Base-by-base conservation (phyloP, 176 grass and related monocot genomes). In the Juncus inflexus region DNA sequence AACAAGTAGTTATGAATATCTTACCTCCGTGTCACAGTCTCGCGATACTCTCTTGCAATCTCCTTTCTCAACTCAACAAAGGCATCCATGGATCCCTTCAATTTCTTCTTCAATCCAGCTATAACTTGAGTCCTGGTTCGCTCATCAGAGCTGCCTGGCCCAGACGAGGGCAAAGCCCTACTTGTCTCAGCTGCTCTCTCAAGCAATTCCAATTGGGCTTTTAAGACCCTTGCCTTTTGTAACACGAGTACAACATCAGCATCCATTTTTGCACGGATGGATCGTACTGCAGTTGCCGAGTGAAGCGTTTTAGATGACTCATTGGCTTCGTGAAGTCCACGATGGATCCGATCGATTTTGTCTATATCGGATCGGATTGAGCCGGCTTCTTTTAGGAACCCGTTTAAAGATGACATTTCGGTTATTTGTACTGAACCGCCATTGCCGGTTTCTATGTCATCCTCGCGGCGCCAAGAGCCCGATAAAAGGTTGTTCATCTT, bases 401-500 rank as follows among this genome's bases (percentile, higher is more conserved):
- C 67, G 15, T 65, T 52, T 3, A 86, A 76, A 56, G 59, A 45
- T 55, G 67, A 39, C 39, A 10, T 13, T n/a, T 54, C 15, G 9
- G 74, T 55, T 38, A 4, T 28, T 5, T 16, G 15, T 50, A 57
- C 49, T 42, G 71, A 43, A 61, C 10, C 67, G 10, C 45, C 63
- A 40, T 73, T 64, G 39, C 69, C 78, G 8, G 47, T n/a, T 61
- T 75, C 72, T 35, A 56, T 42, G 5, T 78, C 79, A 13, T 58
- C 64, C 4, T 78, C 79, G 59, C 70, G 43, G 55, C 67, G 61
- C 82, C 84, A 89, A 52, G 90, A 94, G 8, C 74, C 62, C 0
- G 73, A 78, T 73, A 86, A 77, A 19, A 95, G 76, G 40, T 85
- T 72, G 76, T 88, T 85, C 90, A 95, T 89, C 63, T 54, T 59